Evolutionary conservation across 2,329 filamentous ascomycete genomes (phyloP).

Genomic region (Dactylellina sp.): DNA sequence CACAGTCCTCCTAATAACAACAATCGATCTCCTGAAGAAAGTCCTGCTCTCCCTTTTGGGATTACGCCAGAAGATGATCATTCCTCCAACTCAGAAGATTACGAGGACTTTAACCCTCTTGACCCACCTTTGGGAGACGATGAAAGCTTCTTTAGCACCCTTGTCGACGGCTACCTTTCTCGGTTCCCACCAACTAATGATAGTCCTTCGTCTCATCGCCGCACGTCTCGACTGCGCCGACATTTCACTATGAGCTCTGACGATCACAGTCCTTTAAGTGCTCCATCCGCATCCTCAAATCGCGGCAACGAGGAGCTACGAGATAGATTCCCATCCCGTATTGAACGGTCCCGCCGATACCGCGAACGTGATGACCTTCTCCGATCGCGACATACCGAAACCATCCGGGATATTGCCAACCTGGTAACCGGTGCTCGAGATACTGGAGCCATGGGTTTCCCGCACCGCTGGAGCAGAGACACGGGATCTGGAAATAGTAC

Average conservation of each 20-base stretch:
- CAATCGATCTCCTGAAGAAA: slow-evolving; percentile 30
- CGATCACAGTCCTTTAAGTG: slow-evolving; percentile 6
- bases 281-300: slow-evolving; percentile 1
- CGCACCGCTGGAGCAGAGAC: slow-evolving; percentile 35
- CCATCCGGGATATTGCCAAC: slow-evolving; percentile 45
- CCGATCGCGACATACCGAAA: slow-evolving; percentile 38
- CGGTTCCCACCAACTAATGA: slow-evolving; percentile 19
- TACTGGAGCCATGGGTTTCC: slow-evolving; percentile 39
- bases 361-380: slow-evolving; percentile 41
- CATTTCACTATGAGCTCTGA: slow-evolving; percentile 20
- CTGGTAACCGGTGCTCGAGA: slow-evolving; percentile 36
- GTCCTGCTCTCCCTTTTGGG: slow-evolving; percentile 18
- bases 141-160: slow-evolving; percentile 32
- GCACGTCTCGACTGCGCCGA: slow-evolving; percentile 29
- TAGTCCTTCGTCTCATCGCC: slow-evolving; percentile 13
- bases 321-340: slow-evolving; percentile 19
- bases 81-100: slow-evolving; percentile 52
- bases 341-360: slow-evolving; percentile 36
- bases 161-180: slow-evolving; percentile 37
- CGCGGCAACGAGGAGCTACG: slow-evolving; percentile 15
- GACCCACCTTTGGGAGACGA: slow-evolving; percentile 27
- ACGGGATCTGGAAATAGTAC: neutral
- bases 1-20: neutral
- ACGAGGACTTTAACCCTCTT: slow-evolving; percentile 46
- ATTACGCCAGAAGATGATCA: slow-evolving; percentile 36